phyloP scores from a whole-genome alignment of 306 rosid species.

The Glycine latifolia region DNA sequence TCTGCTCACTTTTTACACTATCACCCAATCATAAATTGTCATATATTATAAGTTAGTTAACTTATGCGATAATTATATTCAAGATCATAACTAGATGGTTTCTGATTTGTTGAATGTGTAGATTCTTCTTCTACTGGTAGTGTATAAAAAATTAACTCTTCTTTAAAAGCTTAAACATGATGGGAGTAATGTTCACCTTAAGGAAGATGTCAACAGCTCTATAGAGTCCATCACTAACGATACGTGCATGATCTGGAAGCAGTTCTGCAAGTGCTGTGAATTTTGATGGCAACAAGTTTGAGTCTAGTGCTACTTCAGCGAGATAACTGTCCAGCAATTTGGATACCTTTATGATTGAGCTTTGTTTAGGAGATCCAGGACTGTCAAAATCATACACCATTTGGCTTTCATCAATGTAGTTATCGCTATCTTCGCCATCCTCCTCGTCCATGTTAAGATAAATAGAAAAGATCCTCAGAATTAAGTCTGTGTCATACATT shows the following conservation, averaged over 20 bases:
- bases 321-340: slow-evolving; percentile 85
- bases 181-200: slow-evolving; percentile 60
- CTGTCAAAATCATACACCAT: slow-evolving; percentile 88
- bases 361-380: slow-evolving; percentile 96
- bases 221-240: slow-evolving; percentile 85
- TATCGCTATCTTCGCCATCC: slow-evolving; percentile 67
- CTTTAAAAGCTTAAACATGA: not conserved
- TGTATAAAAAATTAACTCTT: not conserved
- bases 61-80: not conserved
- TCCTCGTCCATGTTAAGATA: slow-evolving; percentile 91
- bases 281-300: slow-evolving; percentile 78
- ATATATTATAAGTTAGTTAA: not conserved
- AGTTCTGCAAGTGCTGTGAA: slow-evolving; percentile 83
- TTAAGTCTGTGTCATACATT: slow-evolving; percentile 81
- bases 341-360: slow-evolving; percentile 90
- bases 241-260: slow-evolving; percentile 95
- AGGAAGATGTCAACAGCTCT: slow-evolving; percentile 94
- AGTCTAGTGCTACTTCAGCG: slow-evolving; percentile 88
- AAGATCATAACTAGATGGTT: not conserved
- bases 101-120: not conserved
- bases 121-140: not conserved
- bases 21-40: not conserved
- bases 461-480: slow-evolving; percentile 80
- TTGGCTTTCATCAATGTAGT: slow-evolving; percentile 76
- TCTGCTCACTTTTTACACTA: not conserved